Evolutionary conservation across 495 filamentous ascomycete species (phyloP).

Genomic region (Lichina pygmaea): DNA sequence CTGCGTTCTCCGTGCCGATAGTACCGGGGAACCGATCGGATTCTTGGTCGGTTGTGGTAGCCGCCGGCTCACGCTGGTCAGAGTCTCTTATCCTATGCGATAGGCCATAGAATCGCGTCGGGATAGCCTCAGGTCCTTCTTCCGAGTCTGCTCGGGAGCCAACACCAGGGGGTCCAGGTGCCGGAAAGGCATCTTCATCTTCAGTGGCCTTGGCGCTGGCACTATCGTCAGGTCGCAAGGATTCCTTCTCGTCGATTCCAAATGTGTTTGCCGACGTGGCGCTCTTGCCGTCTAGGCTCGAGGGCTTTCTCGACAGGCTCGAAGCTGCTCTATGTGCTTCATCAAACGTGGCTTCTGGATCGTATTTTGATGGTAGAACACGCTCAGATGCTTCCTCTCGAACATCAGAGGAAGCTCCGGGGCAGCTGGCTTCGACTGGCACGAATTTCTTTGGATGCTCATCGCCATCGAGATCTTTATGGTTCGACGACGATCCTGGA

Average conservation of each 20-base stretch:
- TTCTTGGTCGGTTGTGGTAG: background rate
- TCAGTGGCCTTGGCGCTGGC: conserved; percentile 75
- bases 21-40: background rate
- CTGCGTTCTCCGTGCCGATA: conserved; percentile 9
- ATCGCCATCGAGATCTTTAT: too few relatives aligned
- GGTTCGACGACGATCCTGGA: too few relatives aligned
- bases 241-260: conserved; percentile 84
- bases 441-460: too few relatives aligned
- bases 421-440: too few relatives aligned
- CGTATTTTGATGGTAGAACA: too few relatives aligned
- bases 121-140: conserved; percentile 41
- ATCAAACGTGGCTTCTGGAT: too few relatives aligned
- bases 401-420: too few relatives aligned
- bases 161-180: conserved; percentile 38
- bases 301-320: conserved; percentile 41
- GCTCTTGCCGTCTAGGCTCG: conserved; percentile 76
- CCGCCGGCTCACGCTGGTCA: too few relatives aligned
- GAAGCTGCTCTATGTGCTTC: too few relatives aligned
- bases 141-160: conserved; percentile 61
- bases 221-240: conserved; percentile 75
- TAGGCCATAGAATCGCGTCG: conserved; percentile 53
- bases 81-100: conserved; percentile 14
- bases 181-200: conserved; percentile 42
- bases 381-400: too few relatives aligned
- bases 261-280: conserved; percentile 77